Percentiles rank a stretch among this genome's conserved stretches.
Evolutionary conservation across 805 yeast genomes (phyloP).

Genomic region (Pichia nanzhaoensis): DNA sequence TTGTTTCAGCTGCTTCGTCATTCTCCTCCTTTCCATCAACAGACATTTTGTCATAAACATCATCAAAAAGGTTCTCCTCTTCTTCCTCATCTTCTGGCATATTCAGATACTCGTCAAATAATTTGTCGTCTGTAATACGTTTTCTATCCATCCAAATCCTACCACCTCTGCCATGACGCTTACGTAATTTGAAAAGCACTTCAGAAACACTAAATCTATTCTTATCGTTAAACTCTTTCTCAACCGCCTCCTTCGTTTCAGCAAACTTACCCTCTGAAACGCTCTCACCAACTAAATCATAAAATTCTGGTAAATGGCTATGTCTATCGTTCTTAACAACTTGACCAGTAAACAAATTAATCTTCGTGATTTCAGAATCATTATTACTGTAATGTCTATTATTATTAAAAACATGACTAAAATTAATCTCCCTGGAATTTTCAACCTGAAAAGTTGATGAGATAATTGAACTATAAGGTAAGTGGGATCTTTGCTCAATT

Average conservation of each 20-base stretch:
- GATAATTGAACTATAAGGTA: constrained; percentile 77
- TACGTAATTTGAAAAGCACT: constrained; percentile 57
- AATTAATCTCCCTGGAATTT: constrained; percentile 48
- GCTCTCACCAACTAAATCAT: constrained; percentile 31
- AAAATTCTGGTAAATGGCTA: constrained; percentile 36
- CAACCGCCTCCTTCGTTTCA: constrained; percentile 14
- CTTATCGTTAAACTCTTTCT: constrained; percentile 12
- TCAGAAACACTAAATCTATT: constrained; percentile 34
- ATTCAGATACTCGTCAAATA: constrained; percentile 34
- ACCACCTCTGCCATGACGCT: constrained; percentile 68
- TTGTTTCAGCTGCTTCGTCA: not conserved
- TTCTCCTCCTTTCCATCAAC: constrained; percentile 5
- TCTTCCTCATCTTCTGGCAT: constrained; percentile 28
- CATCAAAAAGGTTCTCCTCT: constrained; percentile 11
- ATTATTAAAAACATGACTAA: constrained; percentile 39
- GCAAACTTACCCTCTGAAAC: constrained; percentile 21
- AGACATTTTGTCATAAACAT: constrained; percentile 38
- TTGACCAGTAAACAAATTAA: constrained; percentile 47
- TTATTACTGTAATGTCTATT: constrained; percentile 33
- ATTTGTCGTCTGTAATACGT: constrained; percentile 33
- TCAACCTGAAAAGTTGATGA: constrained; percentile 60
- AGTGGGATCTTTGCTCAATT: constrained; percentile 49
- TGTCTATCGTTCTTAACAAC: constrained; percentile 35
- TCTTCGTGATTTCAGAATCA: constrained; percentile 25
- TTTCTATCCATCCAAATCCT: constrained; percentile 67